A percentile compares a stretch with the other conserved stretches of the same genome.
phyloP scores from a whole-genome alignment of 164 flowering plant species.

The Magnolia kwangsiensis region DNA sequence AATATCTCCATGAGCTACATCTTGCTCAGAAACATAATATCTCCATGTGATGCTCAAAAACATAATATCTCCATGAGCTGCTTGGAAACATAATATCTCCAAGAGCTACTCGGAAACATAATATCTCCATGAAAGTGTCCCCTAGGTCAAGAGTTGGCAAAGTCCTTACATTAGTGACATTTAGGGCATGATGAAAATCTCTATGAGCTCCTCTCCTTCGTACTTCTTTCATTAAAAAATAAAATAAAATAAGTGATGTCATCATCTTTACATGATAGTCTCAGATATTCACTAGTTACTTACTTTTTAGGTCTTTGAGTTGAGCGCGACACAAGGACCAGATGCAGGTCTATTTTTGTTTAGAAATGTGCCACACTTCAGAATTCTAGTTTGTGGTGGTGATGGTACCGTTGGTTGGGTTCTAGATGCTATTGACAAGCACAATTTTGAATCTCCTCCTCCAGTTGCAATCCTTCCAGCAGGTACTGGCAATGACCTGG shows the following conservation, averaged over 20 bases:
- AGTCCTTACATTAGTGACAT: too few relatives aligned
- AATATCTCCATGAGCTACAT: too few relatives aligned
- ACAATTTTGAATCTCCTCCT: slow-evolving; percentile 95
- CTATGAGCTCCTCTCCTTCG: not conserved
- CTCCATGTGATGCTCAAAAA: too few relatives aligned
- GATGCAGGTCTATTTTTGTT: slow-evolving; percentile 84
- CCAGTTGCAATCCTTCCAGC: slow-evolving; percentile 99
- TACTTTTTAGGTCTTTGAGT: slow-evolving; percentile 69
- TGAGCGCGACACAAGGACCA: slow-evolving; percentile 86
- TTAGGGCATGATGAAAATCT: not conserved
- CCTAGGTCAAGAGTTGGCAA: too few relatives aligned
- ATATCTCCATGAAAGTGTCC: too few relatives aligned
- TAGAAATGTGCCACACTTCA: slow-evolving; percentile 86
- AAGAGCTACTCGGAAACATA: too few relatives aligned
- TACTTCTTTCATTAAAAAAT: not conserved
- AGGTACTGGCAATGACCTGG: slow-evolving; percentile 98
- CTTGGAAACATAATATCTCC: too few relatives aligned
- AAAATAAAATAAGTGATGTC: not conserved
- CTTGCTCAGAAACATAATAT: too few relatives aligned
- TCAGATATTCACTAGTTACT: slow-evolving; percentile 2
- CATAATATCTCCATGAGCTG: too few relatives aligned
- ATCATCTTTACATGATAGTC: not conserved
- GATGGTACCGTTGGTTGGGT: slow-evolving; percentile 99
- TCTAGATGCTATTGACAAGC: slow-evolving; percentile 87
- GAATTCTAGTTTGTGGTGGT: slow-evolving; percentile 96